phyloP scores from a whole-genome alignment of 1,284 basidiomycete species.

The Schizopora paradoxa region DNA sequence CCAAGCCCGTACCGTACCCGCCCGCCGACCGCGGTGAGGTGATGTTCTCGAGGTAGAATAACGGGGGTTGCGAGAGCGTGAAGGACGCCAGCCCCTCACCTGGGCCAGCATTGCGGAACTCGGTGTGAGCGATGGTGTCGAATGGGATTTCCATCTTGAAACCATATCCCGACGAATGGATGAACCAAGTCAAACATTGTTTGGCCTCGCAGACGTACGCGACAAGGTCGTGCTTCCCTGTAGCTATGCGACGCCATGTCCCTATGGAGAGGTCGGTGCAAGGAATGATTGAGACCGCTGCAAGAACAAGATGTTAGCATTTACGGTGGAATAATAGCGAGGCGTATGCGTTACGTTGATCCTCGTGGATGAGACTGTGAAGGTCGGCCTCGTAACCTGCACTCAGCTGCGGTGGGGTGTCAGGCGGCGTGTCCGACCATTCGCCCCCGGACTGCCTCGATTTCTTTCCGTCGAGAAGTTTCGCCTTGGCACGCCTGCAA shows the following conservation, averaged over 20 bases:
- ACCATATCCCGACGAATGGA: slow-evolving; percentile 61
- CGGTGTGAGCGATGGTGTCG: slow-evolving; percentile 49
- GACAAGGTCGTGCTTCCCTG: slow-evolving; percentile 58
- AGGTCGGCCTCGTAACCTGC: slow-evolving; percentile 54
- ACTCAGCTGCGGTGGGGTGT: slow-evolving; percentile 47
- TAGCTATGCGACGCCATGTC: slow-evolving; percentile 66
- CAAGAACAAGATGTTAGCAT: slow-evolving; percentile 10
- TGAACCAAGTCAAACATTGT: slow-evolving; percentile 69
- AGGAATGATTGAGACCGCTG: slow-evolving; percentile 70
- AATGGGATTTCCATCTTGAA: slow-evolving; percentile 84
- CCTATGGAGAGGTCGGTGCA: slow-evolving; percentile 71
- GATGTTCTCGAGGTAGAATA: slow-evolving; percentile 58
- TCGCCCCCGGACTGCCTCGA: slow-evolving; percentile 28
- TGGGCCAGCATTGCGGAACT: slow-evolving; percentile 50
- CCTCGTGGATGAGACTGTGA: slow-evolving; percentile 62
- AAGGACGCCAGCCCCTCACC: slow-evolving; percentile 58
- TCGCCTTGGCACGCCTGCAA: slow-evolving; percentile 73
- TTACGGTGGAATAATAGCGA: slow-evolving; percentile 11
- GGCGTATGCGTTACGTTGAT: slow-evolving; percentile 50
- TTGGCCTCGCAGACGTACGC: slow-evolving; percentile 66
- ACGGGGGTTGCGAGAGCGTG: slow-evolving; percentile 56
- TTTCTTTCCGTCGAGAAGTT: slow-evolving; percentile 58
- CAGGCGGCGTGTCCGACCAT: slow-evolving; percentile 38
- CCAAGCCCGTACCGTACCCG: slow-evolving; percentile 17
- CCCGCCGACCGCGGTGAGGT: slow-evolving; percentile 24